A percentile compares a stretch with the other conserved stretches of the same genome.
Conservation (phyloP, 2,329 filamentous ascomycete genomes). For the Sphaerulina vaccinii region DNA sequence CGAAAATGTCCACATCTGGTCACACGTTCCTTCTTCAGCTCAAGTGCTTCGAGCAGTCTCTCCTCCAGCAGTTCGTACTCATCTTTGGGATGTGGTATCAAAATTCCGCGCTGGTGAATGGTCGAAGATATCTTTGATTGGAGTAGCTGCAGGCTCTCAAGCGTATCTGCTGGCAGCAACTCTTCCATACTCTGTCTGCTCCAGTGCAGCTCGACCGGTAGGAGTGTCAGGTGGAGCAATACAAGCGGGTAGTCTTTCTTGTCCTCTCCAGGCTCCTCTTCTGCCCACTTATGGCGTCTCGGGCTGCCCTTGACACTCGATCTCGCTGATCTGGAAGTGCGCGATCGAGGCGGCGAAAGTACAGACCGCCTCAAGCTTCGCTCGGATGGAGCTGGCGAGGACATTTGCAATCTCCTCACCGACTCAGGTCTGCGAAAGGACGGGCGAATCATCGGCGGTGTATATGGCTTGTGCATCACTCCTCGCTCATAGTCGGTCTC, state of each 20-base stretch:
- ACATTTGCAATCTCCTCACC: constrained; percentile 70
- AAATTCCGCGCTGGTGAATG: constrained; percentile 68
- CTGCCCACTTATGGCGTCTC: constrained; percentile 36
- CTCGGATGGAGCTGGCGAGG: constrained; percentile 60
- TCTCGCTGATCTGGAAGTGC: constrained; percentile 42
- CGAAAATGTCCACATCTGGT: constrained; percentile 76
- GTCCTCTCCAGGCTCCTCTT: constrained; percentile 17
- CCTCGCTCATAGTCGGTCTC: constrained; percentile 30
- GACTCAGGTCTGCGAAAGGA: constrained; percentile 69
- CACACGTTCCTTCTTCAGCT: constrained; percentile 68
- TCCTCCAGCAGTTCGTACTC: constrained; percentile 81
- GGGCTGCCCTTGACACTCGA: constrained; percentile 52
- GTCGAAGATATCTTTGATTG: constrained; percentile 71
- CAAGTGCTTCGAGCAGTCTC: constrained; percentile 70
- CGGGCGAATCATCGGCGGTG: constrained; percentile 59
- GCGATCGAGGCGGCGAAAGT: constrained; percentile 44
- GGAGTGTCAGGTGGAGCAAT: constrained; percentile 71
- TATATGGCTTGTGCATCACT: constrained; percentile 43
- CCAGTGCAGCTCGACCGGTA: constrained; percentile 68
- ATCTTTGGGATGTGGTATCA: constrained; percentile 74
- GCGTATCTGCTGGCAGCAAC: constrained; percentile 51
- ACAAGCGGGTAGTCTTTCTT: constrained; percentile 60
- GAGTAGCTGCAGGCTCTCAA: constrained; percentile 64
- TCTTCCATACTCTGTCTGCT: constrained; percentile 50
- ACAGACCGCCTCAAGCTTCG: constrained; percentile 41